Evolutionary conservation across 2,329 filamentous ascomycete species (phyloP), one percentile per base, ranked within the genome.

Genomic region (Lachnellula arida): DNA sequence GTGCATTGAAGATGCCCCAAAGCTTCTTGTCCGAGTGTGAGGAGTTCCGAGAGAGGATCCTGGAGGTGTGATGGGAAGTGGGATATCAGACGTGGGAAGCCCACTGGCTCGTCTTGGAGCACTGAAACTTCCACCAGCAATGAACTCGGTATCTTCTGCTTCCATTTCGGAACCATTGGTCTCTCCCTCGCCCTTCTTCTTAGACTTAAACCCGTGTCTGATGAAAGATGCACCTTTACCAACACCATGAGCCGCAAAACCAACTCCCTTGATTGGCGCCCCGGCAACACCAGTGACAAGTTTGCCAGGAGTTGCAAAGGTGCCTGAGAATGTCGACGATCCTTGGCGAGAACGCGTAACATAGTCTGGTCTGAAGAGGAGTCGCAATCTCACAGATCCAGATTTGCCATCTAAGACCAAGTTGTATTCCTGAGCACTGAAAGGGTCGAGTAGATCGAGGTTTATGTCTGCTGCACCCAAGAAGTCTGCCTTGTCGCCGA

Each of bases 311-410:
- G 86, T 80, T 5, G 86, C 87, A 70, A 97, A 97, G 1, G 91
- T 96, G 34, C 92, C 92, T 0, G 87, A 87, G 76, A 99, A 96
- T 1, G 93, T 97, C 0, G 91, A 91, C 0, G 91, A 94, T 51
- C 94, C 94, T 72, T 97, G 90, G 49, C 91, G 83, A 12, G 88
- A 82, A 54, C 94, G 86, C 14, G 87, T 88, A 58, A 99, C 87
- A 68, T 97, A 99, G 69, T 91, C 86, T 12, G 94, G 91, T 59
- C 91, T 91, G 84, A 99, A 99, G 23, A 97, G 77, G 70, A 99
- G 81, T 63, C 90, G 88, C 59, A 99, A 73, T 48, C 90, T 84
- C 49, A 99, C 78, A 2, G 81, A 82, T 32, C 94, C 94, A 3
- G 90, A 96, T 73, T 96, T 95, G 32, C 94, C 94, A 67, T 97